Evolutionary conservation across 208 protist genomes (phyloP).

Genomic region (Borovskyia barvae): DNA sequence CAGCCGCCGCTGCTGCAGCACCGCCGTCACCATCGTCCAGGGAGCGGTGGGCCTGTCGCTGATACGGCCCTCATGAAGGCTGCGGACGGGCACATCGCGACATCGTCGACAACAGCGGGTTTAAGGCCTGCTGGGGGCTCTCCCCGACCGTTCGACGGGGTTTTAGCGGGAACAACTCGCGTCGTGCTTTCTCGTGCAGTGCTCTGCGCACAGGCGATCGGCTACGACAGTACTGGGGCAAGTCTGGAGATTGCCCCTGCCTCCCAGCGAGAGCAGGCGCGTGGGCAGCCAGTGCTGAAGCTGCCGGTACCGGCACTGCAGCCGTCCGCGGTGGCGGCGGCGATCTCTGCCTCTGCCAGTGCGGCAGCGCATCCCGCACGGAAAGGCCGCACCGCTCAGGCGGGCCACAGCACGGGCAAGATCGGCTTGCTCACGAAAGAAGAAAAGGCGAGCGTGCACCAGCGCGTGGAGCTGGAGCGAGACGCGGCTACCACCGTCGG

Average conservation of each 20-base stretch:
- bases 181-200: slow-evolving; percentile 62
- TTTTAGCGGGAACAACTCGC: slow-evolving; percentile 70
- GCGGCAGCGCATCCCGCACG: neutral
- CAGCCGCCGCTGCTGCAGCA: no score
- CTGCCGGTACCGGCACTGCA: slow-evolving; percentile 27
- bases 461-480: slow-evolving; percentile 30
- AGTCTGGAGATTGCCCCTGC: slow-evolving; percentile 17
- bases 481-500: slow-evolving; percentile 29
- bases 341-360: slow-evolving; percentile 8
- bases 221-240: slow-evolving; percentile 31
- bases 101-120: neutral
- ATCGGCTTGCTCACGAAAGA: slow-evolving; percentile 18
- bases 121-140: neutral
- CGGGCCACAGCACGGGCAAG: slow-evolving; percentile 25
- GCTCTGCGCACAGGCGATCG: slow-evolving; percentile 55
- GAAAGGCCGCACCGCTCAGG: slow-evolving; percentile 10
- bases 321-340: slow-evolving; percentile 23
- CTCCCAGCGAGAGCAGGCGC: neutral
- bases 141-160: slow-evolving; percentile 33
- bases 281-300: slow-evolving; percentile 26
- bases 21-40: no score
- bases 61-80: no score
- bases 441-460: slow-evolving; percentile 24
- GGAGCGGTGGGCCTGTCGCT: no score
- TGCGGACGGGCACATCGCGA: neutral